Evolutionary conservation across 305 asterid genomes (phyloP), one percentile per base, ranked within the genome.

Genomic region (Fraxinus dipetala): DNA sequence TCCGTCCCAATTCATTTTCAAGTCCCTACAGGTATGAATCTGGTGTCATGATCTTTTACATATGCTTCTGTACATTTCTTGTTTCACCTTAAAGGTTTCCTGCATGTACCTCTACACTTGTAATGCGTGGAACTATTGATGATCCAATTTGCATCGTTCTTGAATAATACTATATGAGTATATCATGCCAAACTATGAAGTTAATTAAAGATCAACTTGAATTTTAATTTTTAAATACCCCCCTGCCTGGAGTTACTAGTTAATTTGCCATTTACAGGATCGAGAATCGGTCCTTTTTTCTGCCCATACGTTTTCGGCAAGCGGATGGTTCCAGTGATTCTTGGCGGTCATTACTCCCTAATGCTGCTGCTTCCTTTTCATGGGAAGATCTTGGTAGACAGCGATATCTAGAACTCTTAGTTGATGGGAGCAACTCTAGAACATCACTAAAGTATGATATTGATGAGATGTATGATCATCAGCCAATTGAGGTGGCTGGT

Each of bases 311-410:
- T 87, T 91, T 92, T 87, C 98, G 98, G 85, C 99, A 96, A 95
- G 91, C 87, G 22, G 89, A 89, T 84, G 96, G 98, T 82, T 84
- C 93, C 81, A 79, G 85, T 78, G 94, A 89, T 78, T 92, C 98
- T 51, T 96, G 98, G 99, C 90, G 89, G 83, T 84, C 90, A 82
- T 90, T 96, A 80, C 95, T 86, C 48, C 98, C 97, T 78, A 92
- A 92, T 88, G 89, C 98, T 81, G 91, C 98, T 78, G 84, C 94
- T 73, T 86, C 95, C 69, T 96, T 95, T 91, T 91, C 95, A 56
- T 96, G 98, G 98, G 98, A 96, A 86, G 99, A 96, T 87, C 94
- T 96, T 88, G 97, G 98, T 81, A 91, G 97, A 83, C 88, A 88
- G 78, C 89, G 92, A 75, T 76, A 81, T 84, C 88, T 96, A 85